Conservation (phyloP, 2,329 filamentous ascomycete genomes). For the Exophiala aquamarina region DNA sequence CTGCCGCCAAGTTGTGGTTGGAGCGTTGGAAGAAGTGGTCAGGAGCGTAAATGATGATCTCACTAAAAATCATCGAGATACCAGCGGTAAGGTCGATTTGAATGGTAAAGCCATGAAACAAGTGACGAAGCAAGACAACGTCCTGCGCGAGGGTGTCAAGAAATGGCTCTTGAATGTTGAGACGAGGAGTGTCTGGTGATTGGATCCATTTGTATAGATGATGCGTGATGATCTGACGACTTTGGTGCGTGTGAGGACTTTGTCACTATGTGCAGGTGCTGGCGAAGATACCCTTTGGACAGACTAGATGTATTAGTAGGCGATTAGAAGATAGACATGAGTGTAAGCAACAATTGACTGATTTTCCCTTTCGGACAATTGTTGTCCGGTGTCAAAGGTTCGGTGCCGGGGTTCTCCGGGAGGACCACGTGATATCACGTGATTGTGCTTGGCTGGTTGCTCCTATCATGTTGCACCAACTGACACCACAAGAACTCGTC, state of each 20-base stretch:
- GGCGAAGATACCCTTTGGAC: slow-evolving; percentile 22
- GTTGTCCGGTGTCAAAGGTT: too few species aligned
- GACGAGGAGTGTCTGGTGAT: slow-evolving; percentile 22
- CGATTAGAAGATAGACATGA: not conserved
- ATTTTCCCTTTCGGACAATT: too few species aligned
- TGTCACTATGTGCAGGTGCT: too few species aligned
- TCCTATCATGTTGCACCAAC: too few species aligned
- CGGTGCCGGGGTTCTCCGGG: too few species aligned
- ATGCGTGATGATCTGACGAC: slow-evolving; percentile 15
- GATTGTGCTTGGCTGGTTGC: too few species aligned
- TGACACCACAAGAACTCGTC: too few species aligned
- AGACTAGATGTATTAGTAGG: slow-evolving; percentile 17
- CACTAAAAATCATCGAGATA: slow-evolving; percentile 38
- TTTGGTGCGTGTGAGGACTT: slow-evolving; percentile 3
- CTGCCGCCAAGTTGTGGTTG: slow-evolving; percentile 55
- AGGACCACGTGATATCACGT: too few species aligned
- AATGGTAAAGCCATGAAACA: slow-evolving; percentile 18
- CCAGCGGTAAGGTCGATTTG: slow-evolving; percentile 35
- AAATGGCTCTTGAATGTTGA: slow-evolving; percentile 56
- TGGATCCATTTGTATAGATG: slow-evolving; percentile 15
- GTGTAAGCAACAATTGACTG: too few species aligned
- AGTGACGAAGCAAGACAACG: slow-evolving; percentile 45
- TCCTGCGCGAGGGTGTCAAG: slow-evolving; percentile 56
- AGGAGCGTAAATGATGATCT: slow-evolving; percentile 53
- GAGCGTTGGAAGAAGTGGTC: slow-evolving; percentile 58